These are phyloP conservation scores for Botryotinia convoluta DNA, from an alignment of 2,329 filamentous ascomycete species.

Conservation along the genomic window DNA sequence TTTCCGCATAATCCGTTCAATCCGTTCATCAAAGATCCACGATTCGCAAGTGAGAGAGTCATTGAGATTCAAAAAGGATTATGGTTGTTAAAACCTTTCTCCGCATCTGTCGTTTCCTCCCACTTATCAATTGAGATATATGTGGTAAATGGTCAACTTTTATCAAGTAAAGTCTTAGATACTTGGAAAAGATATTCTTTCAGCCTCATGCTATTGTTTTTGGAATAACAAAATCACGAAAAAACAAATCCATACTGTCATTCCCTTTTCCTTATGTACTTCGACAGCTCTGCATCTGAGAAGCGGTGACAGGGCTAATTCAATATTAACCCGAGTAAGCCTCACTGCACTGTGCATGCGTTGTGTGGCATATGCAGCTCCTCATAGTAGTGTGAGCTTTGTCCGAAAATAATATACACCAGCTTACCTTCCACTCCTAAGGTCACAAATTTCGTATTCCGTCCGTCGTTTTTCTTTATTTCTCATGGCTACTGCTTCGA, in stretches of 20 bases:
- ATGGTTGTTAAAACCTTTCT: background rate
- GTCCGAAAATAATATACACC: slow-evolving; percentile 19
- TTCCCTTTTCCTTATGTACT: slow-evolving; percentile 12
- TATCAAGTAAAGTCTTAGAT: slow-evolving; percentile 14
- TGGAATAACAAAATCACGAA: slow-evolving; percentile 5
- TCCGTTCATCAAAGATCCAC: slow-evolving; percentile 14
- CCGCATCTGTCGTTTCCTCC: slow-evolving; percentile 3
- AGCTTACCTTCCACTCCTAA: slow-evolving; percentile 18
- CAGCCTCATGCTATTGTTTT: slow-evolving; percentile 18
- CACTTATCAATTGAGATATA: slow-evolving; percentile 5
- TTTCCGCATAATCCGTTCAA: slow-evolving; percentile 17
- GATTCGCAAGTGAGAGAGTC: slow-evolving; percentile 21
- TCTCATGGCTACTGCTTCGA: slow-evolving; percentile 18
- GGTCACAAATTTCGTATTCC: slow-evolving; percentile 11
- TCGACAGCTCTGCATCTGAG: slow-evolving; percentile 13
- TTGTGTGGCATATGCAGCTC: slow-evolving; percentile 20
- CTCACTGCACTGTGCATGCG: slow-evolving; percentile 18
- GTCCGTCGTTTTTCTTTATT: slow-evolving; percentile 12
- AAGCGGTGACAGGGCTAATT: slow-evolving; percentile 22
- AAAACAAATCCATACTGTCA: background rate
- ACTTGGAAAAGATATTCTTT: slow-evolving; percentile 2
- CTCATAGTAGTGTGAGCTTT: slow-evolving; percentile 14
- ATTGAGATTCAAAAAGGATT: slow-evolving; percentile 7
- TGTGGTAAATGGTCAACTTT: background rate
- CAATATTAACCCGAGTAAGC: slow-evolving; percentile 23